Evolutionary conservation across 495 filamentous ascomycete species (phyloP), one percentile per base, ranked within the genome.

Genomic region (Xylaria nigripes): DNA sequence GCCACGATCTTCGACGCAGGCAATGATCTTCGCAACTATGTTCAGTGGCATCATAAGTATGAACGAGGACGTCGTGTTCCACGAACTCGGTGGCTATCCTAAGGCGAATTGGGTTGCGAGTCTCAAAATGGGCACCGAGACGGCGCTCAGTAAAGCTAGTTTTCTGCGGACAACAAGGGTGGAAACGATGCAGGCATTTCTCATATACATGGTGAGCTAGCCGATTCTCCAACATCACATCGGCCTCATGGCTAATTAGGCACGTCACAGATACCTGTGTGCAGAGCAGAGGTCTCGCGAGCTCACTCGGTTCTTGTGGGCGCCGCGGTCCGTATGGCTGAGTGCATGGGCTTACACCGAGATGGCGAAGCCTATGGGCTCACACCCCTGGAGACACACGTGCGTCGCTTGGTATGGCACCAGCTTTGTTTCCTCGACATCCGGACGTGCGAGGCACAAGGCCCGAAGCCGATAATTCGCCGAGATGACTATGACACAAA

Each of bases 321-420:
- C 19, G 79, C 84, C 18, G 84, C 83, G 9, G 82, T 87, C 19
- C 72, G 86, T 29, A 79, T 88, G 66, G 86, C 85, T 25, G 83
- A 87, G 68, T 86, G 85, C 60, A 86, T 87, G 82, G 82, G 86
- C 6, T 68, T 88, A n/a, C 82, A 89, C 62, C 72, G 83, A 1
- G 87, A 91, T 59, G 83, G 82, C n/a, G 72, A 73, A 43, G 68
- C 71, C 16, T 87, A 83, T 53, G 79, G 81, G 0, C 72, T 86
- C 29, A 76, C 73, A 29, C 77, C 86, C 1, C 73, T 86, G 6
- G 87, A 89, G 56, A 79, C 81, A 5, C 85, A 90, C 43, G 75
- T 90, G 36, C 81, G 88, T 5, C 81, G 87, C n/a, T 62, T 89
- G 8, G 74, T 87, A 15, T 92, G 87, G 87, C 84, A 86, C 65